These are phyloP conservation scores for Hemerocallis citrina DNA, from an alignment of 106 monocot species.

Conservation along the genomic window DNA sequence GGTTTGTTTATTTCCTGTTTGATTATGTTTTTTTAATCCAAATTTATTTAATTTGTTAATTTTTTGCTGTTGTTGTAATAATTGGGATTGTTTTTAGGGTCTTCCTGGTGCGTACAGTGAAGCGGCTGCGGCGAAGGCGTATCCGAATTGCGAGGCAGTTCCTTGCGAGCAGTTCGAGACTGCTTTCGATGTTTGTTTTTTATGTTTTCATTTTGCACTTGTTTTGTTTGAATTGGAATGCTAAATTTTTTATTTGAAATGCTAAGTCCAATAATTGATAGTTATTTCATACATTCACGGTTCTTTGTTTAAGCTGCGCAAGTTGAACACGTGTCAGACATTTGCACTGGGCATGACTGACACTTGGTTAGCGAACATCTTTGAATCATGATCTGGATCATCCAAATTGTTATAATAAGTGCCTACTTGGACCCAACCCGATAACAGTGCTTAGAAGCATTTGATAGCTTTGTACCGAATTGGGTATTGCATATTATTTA, in stretches of 20 bases:
- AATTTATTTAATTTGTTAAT: not conserved
- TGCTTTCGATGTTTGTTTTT: slow-evolving; percentile 27
- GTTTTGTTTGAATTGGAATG: no score
- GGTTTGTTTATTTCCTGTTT: not conserved
- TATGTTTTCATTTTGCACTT: not conserved
- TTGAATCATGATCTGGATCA: no score
- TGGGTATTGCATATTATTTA: no score
- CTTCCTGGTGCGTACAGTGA: slow-evolving; percentile 68
- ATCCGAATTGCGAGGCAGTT: slow-evolving; percentile 59
- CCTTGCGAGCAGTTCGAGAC: slow-evolving; percentile 59
- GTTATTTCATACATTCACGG: not conserved
- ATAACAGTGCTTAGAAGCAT: no score
- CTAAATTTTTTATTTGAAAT: no score
- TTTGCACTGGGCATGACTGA: not conserved
- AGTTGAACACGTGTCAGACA: no score
- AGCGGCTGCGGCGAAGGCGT: slow-evolving; percentile 60
- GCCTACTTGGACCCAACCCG: no score
- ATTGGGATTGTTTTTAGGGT: slow-evolving; percentile 28
- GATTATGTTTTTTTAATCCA: not conserved
- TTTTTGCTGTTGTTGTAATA: not conserved
- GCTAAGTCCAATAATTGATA: not conserved
- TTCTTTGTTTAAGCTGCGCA: no score
- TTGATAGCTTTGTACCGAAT: no score
- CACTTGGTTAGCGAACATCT: not conserved
- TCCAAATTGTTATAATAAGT: no score